These are phyloP conservation scores for Schoenoplectus tabernaemontani DNA, from an alignment of 202 grass and related monocot genomes.

Conservation along the genomic window DNA sequence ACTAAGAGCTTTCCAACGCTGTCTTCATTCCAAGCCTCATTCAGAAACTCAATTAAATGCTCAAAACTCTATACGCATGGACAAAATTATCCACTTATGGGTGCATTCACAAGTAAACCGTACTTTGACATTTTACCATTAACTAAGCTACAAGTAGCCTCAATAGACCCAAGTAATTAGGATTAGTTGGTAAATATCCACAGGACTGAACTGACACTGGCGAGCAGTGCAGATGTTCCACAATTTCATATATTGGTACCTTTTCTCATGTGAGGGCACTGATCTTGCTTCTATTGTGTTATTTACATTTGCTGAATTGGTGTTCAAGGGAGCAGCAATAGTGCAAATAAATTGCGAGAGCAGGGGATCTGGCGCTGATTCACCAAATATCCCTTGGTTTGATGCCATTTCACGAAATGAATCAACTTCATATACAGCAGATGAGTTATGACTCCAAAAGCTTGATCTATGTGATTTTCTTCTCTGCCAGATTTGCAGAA, in stretches of 20 bases:
- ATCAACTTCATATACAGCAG: conserved; percentile 26
- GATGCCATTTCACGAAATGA: conserved; percentile 27
- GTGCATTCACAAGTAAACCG: too few species aligned
- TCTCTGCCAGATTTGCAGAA: conserved; percentile 31
- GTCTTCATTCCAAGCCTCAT: background rate
- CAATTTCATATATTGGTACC: conserved; percentile 18
- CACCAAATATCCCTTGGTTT: conserved; percentile 26
- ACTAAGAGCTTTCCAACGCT: background rate
- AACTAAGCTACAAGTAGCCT: background rate
- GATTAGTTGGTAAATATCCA: background rate
- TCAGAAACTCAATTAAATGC: background rate
- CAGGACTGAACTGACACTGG: background rate
- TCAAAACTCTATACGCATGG: background rate
- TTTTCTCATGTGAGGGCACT: conserved; percentile 15
- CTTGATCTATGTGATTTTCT: conserved; percentile 58
- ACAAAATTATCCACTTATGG: too few species aligned
- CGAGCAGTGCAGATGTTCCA: background rate
- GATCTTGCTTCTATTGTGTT: background rate
- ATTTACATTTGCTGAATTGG: background rate
- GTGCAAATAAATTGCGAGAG: conserved; percentile 70
- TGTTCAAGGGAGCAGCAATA: background rate
- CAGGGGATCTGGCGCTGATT: conserved; percentile 55
- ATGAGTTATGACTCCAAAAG: conserved; percentile 25
- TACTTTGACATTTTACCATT: background rate
- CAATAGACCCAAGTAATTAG: background rate